These are phyloP conservation scores for Colletotrichum echinochloae DNA, from an alignment of 2,329 filamentous ascomycete genomes.

Conservation along the genomic window DNA sequence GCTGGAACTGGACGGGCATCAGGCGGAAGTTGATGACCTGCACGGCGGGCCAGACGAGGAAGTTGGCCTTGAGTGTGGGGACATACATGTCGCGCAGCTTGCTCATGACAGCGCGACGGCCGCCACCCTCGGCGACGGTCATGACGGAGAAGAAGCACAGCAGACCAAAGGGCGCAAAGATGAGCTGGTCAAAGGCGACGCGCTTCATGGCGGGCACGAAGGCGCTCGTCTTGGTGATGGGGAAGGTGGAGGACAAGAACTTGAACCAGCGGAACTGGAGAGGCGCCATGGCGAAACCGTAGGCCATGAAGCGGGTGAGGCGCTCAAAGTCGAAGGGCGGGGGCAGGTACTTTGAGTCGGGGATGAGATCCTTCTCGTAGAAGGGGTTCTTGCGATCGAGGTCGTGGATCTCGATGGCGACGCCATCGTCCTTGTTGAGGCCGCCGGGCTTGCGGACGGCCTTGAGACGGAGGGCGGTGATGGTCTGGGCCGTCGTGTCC, in stretches of 20 bases:
- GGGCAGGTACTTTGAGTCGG: constrained; percentile 72
- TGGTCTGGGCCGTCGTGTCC: constrained; percentile 93
- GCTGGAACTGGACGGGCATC: constrained; percentile 95
- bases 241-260: constrained; percentile 85
- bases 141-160: constrained; percentile 94
- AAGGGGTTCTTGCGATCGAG: constrained; percentile 83
- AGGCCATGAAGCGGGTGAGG: constrained; percentile 94
- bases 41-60: constrained; percentile 92
- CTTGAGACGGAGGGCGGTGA: constrained; percentile 83
- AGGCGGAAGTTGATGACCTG: constrained; percentile 97
- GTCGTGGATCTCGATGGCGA: constrained; percentile 90
- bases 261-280: constrained; percentile 96
- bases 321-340: constrained; percentile 96
- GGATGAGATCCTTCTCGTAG: constrained; percentile 73
- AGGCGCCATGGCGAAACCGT: constrained; percentile 96
- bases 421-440: constrained; percentile 72
- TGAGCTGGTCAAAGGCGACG: constrained; percentile 90
- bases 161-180: constrained; percentile 92
- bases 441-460: constrained; percentile 72
- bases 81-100: constrained; percentile 96
- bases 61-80: constrained; percentile 95
- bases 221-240: constrained; percentile 81
- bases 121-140: constrained; percentile 94
- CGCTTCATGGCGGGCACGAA: constrained; percentile 87
- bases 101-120: constrained; percentile 78